Base-by-base conservation (phyloP, 2,329 filamentous ascomycete genomes). In the Gremmenia infestans region DNA sequence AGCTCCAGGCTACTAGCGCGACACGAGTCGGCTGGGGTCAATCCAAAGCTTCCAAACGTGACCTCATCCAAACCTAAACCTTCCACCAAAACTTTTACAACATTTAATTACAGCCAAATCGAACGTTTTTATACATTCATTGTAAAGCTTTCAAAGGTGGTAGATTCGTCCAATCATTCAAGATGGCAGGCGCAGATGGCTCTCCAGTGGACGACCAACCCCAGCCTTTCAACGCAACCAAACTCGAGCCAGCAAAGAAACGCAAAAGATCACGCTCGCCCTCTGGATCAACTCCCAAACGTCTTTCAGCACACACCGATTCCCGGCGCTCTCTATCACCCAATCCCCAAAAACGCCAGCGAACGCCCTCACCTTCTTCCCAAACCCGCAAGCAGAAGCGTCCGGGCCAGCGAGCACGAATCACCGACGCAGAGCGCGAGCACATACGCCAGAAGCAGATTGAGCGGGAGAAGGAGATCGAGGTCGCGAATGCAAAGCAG, bases 341-440 rank as follows among this genome's bases (percentile, higher is more conserved):
- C 51, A 57, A 59, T 19, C 46, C 61, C 15, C 52, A 56, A 19
- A 64, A 60, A 42, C 63, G 60, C 14, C 60, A 58, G 49, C 56
- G 64, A 50, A 56, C 59, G 11, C 43, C 51, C 17, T 67, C 65
- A 35, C 53, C 61, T 50, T 67, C 67, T 11, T 66, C 66, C 15
- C 58, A 60, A 73, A 76, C 37, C 82, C 82, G 83, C 9, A 83
- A 86, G 50, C 87, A 85, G 69, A 90, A 90, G 71, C 81, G 86
- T 5, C 87, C 87, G 1, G 84, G 84, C 4, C 80, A 82, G 57
- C 79, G 83, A 54, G 81, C 84, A 12, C 81, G 88, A 59, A 84
- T 93, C 59, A 82, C 82, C 35, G 82, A 83, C 53, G 73, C 81
- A 32, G 85, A 90, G 65, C 80, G 83, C 35, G 85, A 89, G 64